Base-by-base conservation (phyloP, 2,329 filamentous ascomycete species). In the Ophiostoma pallidulum region DNA sequence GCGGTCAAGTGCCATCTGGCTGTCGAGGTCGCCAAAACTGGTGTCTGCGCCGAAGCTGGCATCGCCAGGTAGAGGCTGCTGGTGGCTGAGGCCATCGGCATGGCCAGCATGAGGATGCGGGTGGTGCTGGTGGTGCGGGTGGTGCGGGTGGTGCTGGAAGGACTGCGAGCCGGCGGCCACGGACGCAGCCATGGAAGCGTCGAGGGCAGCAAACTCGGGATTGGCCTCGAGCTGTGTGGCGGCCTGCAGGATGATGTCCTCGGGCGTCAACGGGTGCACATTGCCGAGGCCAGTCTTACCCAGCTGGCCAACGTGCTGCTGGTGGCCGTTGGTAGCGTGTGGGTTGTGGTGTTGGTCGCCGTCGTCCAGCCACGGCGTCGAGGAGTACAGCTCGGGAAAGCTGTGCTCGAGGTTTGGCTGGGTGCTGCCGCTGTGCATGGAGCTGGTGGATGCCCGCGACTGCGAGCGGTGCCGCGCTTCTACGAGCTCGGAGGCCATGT, bases 231-330 rank as follows among this genome's bases (percentile, higher is more conserved):
- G 69, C 53, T 78, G 77, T 19, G 72, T 69, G 24, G 73, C 71
- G 16, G 74, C 72, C 48, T 78, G 74, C 51, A 82, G 65, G 41
- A 82, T 72, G 64, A 80, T 72, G 51, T 78, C 76, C 54, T 81
- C 78, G 20, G 74, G 64, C 3, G 74, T 70, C 66, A 81, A 70
- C 45, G 72, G 70, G 28, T 67, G 62, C 29, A 61, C 57, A 8
- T 62, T 20, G 16, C 20, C 26, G 7, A 46, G 26, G 6, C 33
- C 31, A 12, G 37, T 45, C 42, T 54, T 54, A 8, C 61, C 32
- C 10, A 48, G 58, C 53, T 76, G 68, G 41, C 70, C 67, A 56
- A 69, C 69, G 9, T 64, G 57, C 45, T 71, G 69, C 43, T 67
- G 67, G 53, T 65, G 70, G 44, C 37, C 35, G 39, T 75, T 67